Conservation (phyloP, 768 basidiomycete genomes). For the Strobilomyces confusus region DNA sequence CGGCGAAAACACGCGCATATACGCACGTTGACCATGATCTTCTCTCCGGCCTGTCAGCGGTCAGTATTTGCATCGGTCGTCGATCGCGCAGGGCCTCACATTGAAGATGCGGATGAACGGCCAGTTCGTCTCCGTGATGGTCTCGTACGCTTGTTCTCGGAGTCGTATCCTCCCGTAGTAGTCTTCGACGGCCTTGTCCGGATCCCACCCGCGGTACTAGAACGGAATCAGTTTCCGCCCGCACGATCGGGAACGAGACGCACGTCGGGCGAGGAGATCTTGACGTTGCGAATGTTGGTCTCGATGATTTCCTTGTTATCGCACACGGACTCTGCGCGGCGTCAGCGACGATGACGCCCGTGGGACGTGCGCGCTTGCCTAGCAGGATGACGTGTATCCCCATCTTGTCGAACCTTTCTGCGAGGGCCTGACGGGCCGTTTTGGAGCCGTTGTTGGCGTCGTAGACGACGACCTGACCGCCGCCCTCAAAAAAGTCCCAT, state of each 20-base stretch:
- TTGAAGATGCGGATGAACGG: constrained; percentile 95
- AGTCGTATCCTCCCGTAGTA: constrained; percentile 87
- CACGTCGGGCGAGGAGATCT: constrained; percentile 97
- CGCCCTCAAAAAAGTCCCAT: constrained; percentile 78
- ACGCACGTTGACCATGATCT: constrained; percentile 88
- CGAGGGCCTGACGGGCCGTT: constrained; percentile 61
- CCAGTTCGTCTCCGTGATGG: constrained; percentile 87
- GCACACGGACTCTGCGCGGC: constrained; percentile 73
- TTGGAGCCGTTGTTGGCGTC: constrained; percentile 93
- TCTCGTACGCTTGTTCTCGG: constrained; percentile 86
- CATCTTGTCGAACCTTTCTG: constrained; percentile 78
- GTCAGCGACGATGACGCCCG: constrained; percentile 2
- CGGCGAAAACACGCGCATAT: not conserved
- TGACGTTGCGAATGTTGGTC: constrained; percentile 91
- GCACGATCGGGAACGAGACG: constrained; percentile 27
- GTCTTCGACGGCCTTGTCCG: constrained; percentile 86
- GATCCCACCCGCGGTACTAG: constrained; percentile 91
- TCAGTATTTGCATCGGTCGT: constrained; percentile 6
- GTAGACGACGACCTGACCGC: constrained; percentile 97
- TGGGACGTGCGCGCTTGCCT: constrained; percentile 44
- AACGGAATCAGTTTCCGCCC: not conserved
- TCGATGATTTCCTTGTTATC: constrained; percentile 92
- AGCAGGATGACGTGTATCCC: constrained; percentile 94
- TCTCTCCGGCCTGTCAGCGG: constrained; percentile 75
- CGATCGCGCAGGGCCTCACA: constrained; percentile 37